phyloP scores from a whole-genome alignment of 345 rosid genomes.

The Erysimum cheiranthoides region DNA sequence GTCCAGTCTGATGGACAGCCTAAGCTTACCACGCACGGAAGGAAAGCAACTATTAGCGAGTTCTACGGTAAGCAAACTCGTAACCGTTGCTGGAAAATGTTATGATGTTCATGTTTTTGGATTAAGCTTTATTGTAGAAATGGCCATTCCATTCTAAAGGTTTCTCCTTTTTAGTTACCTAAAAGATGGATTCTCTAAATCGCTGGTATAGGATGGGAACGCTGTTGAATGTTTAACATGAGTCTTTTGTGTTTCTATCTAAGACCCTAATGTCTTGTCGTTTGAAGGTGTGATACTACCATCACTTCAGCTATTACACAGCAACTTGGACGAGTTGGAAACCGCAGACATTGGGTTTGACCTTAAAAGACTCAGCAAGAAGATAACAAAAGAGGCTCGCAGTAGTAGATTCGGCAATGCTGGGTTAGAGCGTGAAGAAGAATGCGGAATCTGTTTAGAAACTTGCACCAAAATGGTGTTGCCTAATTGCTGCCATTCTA shows the following conservation, averaged over 20 bases:
- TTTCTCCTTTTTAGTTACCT: constrained; percentile 19
- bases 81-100: background rate
- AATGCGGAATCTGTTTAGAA: constrained; percentile 97
- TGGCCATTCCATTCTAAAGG: background rate
- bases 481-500: constrained; percentile 96
- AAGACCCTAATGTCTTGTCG: constrained; percentile 3
- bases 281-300: constrained; percentile 86
- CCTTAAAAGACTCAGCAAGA: constrained; percentile 52
- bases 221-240: constrained; percentile 9
- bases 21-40: constrained; percentile 61
- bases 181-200: background rate
- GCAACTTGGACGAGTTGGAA: constrained; percentile 63
- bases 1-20: constrained; percentile 75
- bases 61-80: constrained; percentile 68
- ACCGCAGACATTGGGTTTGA: constrained; percentile 45
- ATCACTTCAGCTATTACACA: constrained; percentile 76
- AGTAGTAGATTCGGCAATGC: constrained; percentile 52
- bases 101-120: background rate
- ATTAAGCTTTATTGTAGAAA: constrained; percentile 1
- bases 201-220: background rate
- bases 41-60: constrained; percentile 91
- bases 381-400: constrained; percentile 51
- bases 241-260: background rate
- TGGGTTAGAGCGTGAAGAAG: constrained; percentile 85
- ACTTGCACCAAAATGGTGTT: constrained; percentile 93